Conservation (phyloP, 1,284 basidiomycete species). For the Hortiboletus rubellus region DNA sequence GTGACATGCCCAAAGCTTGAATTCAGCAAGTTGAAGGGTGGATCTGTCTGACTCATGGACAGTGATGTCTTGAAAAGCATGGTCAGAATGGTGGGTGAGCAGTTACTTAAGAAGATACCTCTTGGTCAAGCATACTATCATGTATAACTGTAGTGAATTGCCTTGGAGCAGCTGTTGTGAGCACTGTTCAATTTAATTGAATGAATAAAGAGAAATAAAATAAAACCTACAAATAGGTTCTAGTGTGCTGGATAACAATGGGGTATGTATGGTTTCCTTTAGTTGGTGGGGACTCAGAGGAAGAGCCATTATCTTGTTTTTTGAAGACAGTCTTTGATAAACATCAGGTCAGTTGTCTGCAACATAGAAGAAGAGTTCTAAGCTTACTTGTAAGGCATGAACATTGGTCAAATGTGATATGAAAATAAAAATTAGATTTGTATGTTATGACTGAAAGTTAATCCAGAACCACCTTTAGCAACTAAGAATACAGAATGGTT, state of each 20-base stretch:
- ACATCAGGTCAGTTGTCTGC: background rate
- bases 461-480: constrained; percentile 4
- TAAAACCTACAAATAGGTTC: constrained; percentile 18
- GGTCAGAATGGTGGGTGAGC: background rate
- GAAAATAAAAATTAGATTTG: background rate
- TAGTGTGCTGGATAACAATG: constrained; percentile 5
- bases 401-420: background rate
- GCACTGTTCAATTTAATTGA: background rate
- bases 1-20: constrained; percentile 1
- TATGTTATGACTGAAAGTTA: background rate
- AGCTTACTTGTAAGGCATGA: background rate
- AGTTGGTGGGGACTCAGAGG: constrained; percentile 17
- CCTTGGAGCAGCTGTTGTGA: constrained; percentile 21
- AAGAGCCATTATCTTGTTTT: constrained; percentile 12
- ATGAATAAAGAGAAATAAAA: background rate
- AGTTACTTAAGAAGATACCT: constrained; percentile 14
- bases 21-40: background rate
- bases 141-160: constrained; percentile 11
- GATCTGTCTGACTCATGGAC: constrained; percentile 4
- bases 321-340: background rate
- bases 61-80: constrained; percentile 13
- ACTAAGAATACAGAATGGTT: background rate
- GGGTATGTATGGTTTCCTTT: constrained; percentile 3
- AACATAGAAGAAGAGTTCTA: background rate
- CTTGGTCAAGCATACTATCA: background rate